A percentile compares a stretch with the other conserved stretches of the same genome.
These are phyloP conservation scores for Diplodia mutila DNA, from an alignment of 2,329 filamentous ascomycete genomes.

Conservation along the genomic window DNA sequence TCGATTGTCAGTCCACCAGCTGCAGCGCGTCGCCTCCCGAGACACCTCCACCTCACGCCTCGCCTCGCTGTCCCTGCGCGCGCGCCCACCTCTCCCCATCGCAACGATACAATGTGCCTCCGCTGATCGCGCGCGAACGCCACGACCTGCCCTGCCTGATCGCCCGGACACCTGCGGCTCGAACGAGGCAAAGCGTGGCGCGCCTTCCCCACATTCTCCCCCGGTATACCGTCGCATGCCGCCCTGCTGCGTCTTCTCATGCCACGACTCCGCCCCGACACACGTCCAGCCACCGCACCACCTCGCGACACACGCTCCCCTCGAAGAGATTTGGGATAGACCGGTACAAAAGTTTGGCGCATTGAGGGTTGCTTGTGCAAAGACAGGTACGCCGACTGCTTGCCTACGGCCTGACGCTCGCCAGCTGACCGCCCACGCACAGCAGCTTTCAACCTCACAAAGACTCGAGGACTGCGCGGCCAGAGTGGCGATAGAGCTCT, in stretches of 20 bases:
- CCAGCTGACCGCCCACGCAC: constrained; percentile 14
- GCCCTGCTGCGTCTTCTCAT: constrained; percentile 24
- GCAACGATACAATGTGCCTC: constrained; percentile 43
- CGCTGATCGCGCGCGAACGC: constrained; percentile 28
- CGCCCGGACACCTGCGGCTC: constrained; percentile 22
- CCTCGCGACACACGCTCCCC: constrained; percentile 14
- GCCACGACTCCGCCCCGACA: constrained; percentile 22
- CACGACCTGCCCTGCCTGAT: constrained; percentile 17
- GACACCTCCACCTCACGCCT: constrained; percentile 18
- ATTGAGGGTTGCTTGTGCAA: constrained; percentile 29
- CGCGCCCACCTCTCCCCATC: constrained; percentile 33
- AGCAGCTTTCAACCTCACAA: constrained; percentile 19
- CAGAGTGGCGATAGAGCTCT: constrained; percentile 23
- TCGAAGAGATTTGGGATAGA: constrained; percentile 48
- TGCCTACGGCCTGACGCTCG: background rate
- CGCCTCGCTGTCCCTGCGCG: constrained; percentile 14
- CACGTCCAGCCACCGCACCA: constrained; percentile 27
- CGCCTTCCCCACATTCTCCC: constrained; percentile 22
- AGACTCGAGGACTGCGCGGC: constrained; percentile 13
- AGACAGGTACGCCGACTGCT: constrained; percentile 6
- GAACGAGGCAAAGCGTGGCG: constrained; percentile 24
- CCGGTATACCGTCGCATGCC: constrained; percentile 24
- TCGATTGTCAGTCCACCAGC: constrained; percentile 25
- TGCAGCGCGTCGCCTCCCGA: constrained; percentile 23
- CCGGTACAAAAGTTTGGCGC: constrained; percentile 45